These are phyloP conservation scores for Fusarium redolens DNA, from an alignment of 2,329 filamentous ascomycete species.

Conservation along the genomic window DNA sequence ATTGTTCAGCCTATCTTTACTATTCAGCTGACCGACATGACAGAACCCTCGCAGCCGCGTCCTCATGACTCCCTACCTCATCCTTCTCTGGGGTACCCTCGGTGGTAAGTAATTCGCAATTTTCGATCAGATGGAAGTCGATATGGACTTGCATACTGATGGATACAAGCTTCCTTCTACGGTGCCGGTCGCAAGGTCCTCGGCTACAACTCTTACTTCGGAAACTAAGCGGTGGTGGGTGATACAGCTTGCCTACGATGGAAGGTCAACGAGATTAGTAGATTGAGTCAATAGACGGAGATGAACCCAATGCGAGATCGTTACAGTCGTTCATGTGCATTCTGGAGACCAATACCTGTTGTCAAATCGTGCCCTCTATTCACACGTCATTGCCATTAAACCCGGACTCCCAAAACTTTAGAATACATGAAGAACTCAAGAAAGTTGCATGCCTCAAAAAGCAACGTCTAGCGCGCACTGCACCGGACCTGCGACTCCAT, in stretches of 20 bases:
- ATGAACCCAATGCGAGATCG: slow-evolving; percentile 32
- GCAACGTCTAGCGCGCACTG: slow-evolving; percentile 35
- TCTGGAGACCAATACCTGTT: background rate
- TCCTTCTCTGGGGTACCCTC: slow-evolving; percentile 71
- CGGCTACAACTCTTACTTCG: slow-evolving; percentile 84
- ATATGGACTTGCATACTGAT: slow-evolving; percentile 15
- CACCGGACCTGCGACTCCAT: slow-evolving; percentile 31
- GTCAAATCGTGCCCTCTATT: slow-evolving; percentile 41
- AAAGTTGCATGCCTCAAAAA: slow-evolving; percentile 40
- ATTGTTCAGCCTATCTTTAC: slow-evolving; percentile 8
- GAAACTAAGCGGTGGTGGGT: slow-evolving; percentile 56
- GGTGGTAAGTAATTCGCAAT: slow-evolving; percentile 62
- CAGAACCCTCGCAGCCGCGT: slow-evolving; percentile 73
- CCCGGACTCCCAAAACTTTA: slow-evolving; percentile 48
- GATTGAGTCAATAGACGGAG: slow-evolving; percentile 44
- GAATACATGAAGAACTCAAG: slow-evolving; percentile 45
- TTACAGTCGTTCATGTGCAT: slow-evolving; percentile 14
- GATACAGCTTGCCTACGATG: slow-evolving; percentile 20
- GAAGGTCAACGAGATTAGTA: slow-evolving; percentile 37
- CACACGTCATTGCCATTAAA: slow-evolving; percentile 48
- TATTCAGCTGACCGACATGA: slow-evolving; percentile 37
- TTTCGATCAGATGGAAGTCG: background rate
- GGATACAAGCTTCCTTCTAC: slow-evolving; percentile 69
- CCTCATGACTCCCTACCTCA: slow-evolving; percentile 76
- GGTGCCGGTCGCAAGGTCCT: slow-evolving; percentile 78